Evolutionary conservation across 179 eudicot genomes (phyloP), one percentile per base, ranked within the genome.

Genomic region (Drosera spatulata): DNA sequence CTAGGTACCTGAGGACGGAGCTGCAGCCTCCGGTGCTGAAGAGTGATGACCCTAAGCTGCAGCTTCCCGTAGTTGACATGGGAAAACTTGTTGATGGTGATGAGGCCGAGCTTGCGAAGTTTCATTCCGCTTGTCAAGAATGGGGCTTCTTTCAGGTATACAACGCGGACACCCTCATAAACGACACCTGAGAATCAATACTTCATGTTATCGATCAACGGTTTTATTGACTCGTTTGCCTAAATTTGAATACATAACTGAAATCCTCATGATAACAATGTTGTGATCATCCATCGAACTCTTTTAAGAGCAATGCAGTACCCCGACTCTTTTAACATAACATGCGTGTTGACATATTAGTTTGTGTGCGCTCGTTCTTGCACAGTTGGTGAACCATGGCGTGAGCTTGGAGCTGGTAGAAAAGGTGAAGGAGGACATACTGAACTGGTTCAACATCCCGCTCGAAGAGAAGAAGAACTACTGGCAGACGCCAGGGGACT

Each of bases 121-220:
- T 84, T 4, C 78, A 81, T 58, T 51, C n/a, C 3, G 85, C 87
- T 44, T 79, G 81, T 59, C 71, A 68, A 22, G 33, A 22, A 22
- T 22, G 33, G 33, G 33, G 33, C 33, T 22, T 22, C 33, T 22
- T 22, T 1, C 56, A 64, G 73, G 0, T 82, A 22, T 22, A 22
- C 33, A 22, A 85, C 86, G 90, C 86, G 9, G 81, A 77, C 67
- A 80, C 78, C 55, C 86, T 80, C 77, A 86, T 83, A 39, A 10
- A 42, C 48, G 49, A 45, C 10, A 10, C 1, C 7, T 45, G 7
- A 45, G 10, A 45, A 6, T 45, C 10, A 10, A 45, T 10, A 45
- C 8, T 6, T 45, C 8, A 45, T 45, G 8, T 6, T 45, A 45
- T 45, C 10, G 10, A 45, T 6, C 49, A 45, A 45, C 49, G 49